These are phyloP conservation scores for Thuidium tamariscinum DNA, from an alignment of 225 moss, liverwort and hornwort genomes.

Conservation along the genomic window DNA sequence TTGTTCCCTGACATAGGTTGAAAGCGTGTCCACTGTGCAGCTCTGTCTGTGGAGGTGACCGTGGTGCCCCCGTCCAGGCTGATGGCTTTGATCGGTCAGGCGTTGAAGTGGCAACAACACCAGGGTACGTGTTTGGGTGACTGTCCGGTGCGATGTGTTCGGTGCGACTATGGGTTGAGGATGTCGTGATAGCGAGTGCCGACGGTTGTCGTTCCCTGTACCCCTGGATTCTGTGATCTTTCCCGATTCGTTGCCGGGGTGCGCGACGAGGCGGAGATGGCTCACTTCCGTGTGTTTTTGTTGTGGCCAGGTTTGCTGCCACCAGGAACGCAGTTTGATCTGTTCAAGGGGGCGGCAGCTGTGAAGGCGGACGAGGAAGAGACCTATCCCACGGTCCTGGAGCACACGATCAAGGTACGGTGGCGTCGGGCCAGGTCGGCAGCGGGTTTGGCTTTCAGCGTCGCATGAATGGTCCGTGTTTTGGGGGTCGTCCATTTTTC, in stretches of 20 bases:
- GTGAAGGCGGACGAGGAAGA: conserved; percentile 99
- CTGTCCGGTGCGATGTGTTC: background rate
- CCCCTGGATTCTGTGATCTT: background rate
- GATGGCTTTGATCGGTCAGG: conserved; percentile 97
- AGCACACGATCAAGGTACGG: conserved; percentile 79
- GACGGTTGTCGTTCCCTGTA: background rate
- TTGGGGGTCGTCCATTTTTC: background rate
- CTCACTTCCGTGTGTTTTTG: background rate
- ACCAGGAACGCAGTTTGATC: conserved; percentile 93
- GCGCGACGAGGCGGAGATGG: background rate
- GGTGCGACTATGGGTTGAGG: background rate
- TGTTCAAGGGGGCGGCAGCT: conserved; percentile 96
- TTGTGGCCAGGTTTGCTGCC: conserved; percentile 66
- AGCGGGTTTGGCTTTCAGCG: background rate
- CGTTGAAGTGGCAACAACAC: conserved; percentile 98
- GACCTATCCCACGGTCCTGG: conserved; percentile 74
- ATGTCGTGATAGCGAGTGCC: background rate
- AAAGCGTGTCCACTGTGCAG: conserved; percentile 28
- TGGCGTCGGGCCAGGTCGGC: background rate
- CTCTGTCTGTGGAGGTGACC: conserved; percentile 83
- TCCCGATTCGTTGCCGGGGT: background rate
- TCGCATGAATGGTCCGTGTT: background rate
- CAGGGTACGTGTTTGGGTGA: conserved; percentile 42
- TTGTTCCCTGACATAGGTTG: background rate
- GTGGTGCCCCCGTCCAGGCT: conserved; percentile 96